Evolutionary conservation across 306 rosid species (phyloP), one percentile per base, ranked within the genome.

Genomic region (Purshia tridentata): DNA sequence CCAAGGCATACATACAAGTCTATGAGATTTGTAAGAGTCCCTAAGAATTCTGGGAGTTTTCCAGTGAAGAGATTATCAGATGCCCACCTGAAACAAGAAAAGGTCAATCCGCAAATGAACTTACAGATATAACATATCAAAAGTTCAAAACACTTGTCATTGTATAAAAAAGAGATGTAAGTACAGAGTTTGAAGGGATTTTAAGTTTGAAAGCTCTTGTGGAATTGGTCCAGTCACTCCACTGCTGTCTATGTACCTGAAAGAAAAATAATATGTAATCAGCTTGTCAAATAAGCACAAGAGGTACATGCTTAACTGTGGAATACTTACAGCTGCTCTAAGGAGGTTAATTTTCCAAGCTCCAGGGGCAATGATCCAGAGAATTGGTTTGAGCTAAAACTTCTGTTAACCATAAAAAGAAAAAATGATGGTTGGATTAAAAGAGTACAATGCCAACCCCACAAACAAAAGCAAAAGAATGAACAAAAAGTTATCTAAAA

Each of bases 241-340:
- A 73, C 85, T 77, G 70, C 85, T 82, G 55, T 82, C 85, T 19
- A 82, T 69, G 69, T 82, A 82, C 82, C 85, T 77, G 82, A 60
- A 69, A 67, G 10, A 6, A 19, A 22, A n/a, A 39, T 53, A 13
- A 22, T 9, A 11, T 4, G 8, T 10, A 9, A 55, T 48, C 37
- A 49, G 29, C 13, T 14, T 37, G 68, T n/a, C n/a, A 5, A 0
- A 54, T 9, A 18, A 49, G 53, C 5, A 29, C 5, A 48, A 49
- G 29, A 2, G 65, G 5, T 47, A 2, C 50, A 54, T 13, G 9
- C 22, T 58, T 58, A 7, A 42, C 11, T 39, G 46, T 9, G 13
- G n/a, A 29, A 70, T 67, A 67, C 78, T 72, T 67, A 81, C 84
- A 81, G 29, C 62, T 81, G 76, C 53, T 67, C 57, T 20, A 81